Evolutionary conservation across 768 basidiomycete genomes (phyloP).

Genomic region (Flagelloscypha sp.): DNA sequence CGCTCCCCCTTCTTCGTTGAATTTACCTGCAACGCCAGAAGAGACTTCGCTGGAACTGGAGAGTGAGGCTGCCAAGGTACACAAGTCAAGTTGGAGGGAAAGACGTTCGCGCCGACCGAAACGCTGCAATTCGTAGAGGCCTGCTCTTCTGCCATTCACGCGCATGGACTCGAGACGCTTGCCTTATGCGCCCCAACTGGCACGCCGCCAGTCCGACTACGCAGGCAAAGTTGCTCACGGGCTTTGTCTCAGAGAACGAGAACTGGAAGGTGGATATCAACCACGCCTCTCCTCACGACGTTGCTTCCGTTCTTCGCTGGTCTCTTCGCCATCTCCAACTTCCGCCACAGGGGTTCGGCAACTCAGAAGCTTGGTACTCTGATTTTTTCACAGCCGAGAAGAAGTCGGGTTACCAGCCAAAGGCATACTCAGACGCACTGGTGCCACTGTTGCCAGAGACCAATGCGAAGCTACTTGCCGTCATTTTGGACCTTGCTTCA

Average conservation of each 20-base stretch:
- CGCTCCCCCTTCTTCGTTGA: slow-evolving; percentile 35
- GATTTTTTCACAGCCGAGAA: slow-evolving; percentile 56
- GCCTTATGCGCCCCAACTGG: slow-evolving; percentile 87
- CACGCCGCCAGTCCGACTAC: slow-evolving; percentile 60
- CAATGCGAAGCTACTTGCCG: slow-evolving; percentile 50
- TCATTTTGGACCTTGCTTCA: slow-evolving; percentile 54
- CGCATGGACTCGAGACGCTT: slow-evolving; percentile 68
- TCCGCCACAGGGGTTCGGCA: slow-evolving; percentile 52
- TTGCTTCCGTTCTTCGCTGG: slow-evolving; percentile 78
- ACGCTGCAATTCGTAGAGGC: slow-evolving; percentile 55
- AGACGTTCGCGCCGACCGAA: slow-evolving; percentile 45
- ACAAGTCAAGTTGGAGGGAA: no score
- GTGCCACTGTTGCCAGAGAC: slow-evolving; percentile 49
- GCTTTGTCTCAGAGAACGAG: no score
- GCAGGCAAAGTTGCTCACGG: no score
- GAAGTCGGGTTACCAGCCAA: slow-evolving; percentile 47
- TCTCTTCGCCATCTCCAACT: slow-evolving; percentile 66
- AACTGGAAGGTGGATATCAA: no score
- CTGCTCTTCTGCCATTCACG: slow-evolving; percentile 58
- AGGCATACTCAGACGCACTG: slow-evolving; percentile 55
- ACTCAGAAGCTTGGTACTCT: slow-evolving; percentile 59
- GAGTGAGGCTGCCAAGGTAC: no score
- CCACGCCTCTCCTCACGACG: slow-evolving; percentile 66
- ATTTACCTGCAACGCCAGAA: slow-evolving; percentile 31
- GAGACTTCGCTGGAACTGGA: slow-evolving; percentile 29